Evolutionary conservation across 176 grass and related monocot species (phyloP), one percentile per base, ranked within the genome.

Genomic region (Oryza punctata): DNA sequence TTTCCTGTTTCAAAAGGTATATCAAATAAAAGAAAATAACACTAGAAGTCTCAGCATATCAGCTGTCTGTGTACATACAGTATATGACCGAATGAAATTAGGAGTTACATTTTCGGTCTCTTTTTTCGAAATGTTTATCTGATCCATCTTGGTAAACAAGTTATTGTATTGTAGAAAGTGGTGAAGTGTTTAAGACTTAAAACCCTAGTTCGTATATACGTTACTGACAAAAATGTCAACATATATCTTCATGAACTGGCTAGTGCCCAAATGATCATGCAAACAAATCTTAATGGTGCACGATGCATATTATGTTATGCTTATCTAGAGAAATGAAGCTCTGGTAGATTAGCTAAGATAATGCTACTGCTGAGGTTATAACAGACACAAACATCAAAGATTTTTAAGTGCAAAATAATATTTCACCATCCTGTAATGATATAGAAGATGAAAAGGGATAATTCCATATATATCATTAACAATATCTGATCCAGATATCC

Each of bases 1-100:
- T 93, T 95, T 68, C 93, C 96, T 98, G 81, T 81, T 86, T 37
- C 63, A 78, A 82, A 80, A 57, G 35, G 52, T 5, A 78, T 63
- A 61, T 50, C 64, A 4, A 73, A 64, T 45, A 81, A 83, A 73
- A 38, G 78, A 64, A 69, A 70, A 75, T 24, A 70, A 24, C 13
- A 82, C 11, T 78, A 68, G 63, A 81, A 59, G 44, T 69, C 45
- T 44, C 25, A 37, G 3, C 6, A 4, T 37, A 84, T 43, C 32
- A 77, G 45, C 44, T 69, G 10, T 29, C 25, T 67, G 29, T 40
- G 29, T 29, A 47, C 3, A 54, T 29, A 54, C 26, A 54, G 14
- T 81, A 71, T 18, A 70, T 41, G n/a, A 70, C 28, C 52, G 6
- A 38, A 29, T 21, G 47, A 54, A 25, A 54, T 75, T 30, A 33